A percentile compares a stretch with the other conserved stretches of the same genome.
phyloP scores from a whole-genome alignment of 768 basidiomycete species.

The Tricholoma hemisulphureum region DNA sequence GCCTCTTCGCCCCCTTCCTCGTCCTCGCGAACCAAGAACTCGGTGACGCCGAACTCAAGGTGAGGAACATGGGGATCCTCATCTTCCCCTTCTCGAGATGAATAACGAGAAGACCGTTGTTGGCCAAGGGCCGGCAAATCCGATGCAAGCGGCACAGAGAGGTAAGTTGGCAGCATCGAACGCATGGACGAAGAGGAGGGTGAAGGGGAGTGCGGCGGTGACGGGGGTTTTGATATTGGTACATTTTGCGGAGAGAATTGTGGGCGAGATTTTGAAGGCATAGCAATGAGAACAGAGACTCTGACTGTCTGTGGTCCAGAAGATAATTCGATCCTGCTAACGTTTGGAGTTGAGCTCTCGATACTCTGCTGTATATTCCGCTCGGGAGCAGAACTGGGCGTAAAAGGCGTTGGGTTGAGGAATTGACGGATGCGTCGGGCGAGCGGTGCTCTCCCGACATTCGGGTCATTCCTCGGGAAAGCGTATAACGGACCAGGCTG shows the following conservation, averaged over 20 bases:
- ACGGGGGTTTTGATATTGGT: constrained; percentile 7
- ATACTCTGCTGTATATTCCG: constrained; percentile 4
- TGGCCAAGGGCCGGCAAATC: constrained; percentile 3
- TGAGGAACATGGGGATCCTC: constrained; percentile 27
- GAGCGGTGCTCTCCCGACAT: background rate
- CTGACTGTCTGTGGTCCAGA: constrained; percentile 16
- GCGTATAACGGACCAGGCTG: constrained; percentile 1
- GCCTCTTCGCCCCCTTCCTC: background rate
- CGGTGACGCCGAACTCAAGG: constrained; percentile 33
- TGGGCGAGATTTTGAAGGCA: constrained; percentile 24
- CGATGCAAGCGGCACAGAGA: background rate
- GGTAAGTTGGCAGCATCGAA: constrained; percentile 1
- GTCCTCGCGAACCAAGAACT: constrained; percentile 6
- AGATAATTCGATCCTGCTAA: constrained; percentile 1
- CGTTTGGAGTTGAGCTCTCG: constrained; percentile 6
- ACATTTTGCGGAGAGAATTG: background rate
- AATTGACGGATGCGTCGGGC: constrained; percentile 9
- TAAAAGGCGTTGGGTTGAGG: constrained; percentile 19
- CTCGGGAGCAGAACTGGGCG: constrained; percentile 16
- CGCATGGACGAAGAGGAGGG: constrained; percentile 1
- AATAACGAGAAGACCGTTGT: background rate
- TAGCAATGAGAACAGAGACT: constrained; percentile 35
- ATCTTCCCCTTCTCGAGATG: background rate
- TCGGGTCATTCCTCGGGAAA: background rate
- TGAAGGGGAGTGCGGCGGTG: background rate